Evolutionary conservation across 208 protist genomes (phyloP).

Genomic region (Trypanosoma conorhini): DNA sequence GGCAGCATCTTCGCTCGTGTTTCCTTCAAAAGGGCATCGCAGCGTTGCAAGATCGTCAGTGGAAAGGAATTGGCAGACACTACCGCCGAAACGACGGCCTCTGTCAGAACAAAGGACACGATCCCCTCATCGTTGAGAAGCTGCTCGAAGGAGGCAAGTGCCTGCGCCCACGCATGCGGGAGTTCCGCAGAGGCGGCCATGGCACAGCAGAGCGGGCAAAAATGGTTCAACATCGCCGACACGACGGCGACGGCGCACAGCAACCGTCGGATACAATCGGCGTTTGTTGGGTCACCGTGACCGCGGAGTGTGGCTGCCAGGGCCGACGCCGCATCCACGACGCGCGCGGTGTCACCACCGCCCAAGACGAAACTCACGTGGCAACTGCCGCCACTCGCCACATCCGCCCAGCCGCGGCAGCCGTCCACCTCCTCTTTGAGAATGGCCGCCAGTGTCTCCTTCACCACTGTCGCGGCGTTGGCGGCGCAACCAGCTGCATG

Average conservation of each 20-base stretch:
- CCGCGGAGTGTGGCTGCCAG: not conserved
- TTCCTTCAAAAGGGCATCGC: not conserved
- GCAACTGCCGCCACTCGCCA: not conserved
- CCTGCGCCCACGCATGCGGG: not conserved
- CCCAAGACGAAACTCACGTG: not conserved
- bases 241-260: slow-evolving; percentile 7
- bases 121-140: slow-evolving; percentile 1
- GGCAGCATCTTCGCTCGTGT: not conserved
- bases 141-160: not conserved
- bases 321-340: not conserved
- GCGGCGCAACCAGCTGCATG: not conserved
- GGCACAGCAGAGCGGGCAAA: slow-evolving; percentile 4
- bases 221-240: slow-evolving; percentile 20
- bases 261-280: not conserved
- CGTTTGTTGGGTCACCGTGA: not conserved
- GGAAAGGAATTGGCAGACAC: not conserved
- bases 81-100: slow-evolving; percentile 1
- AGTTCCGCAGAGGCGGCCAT: not conserved
- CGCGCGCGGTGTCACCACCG: not conserved
- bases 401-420: slow-evolving; percentile 7
- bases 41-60: not conserved
- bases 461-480: not conserved
- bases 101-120: slow-evolving; percentile 6
- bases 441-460: not conserved
- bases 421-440: slow-evolving; percentile 26